phyloP scores from a whole-genome alignment of 495 filamentous ascomycete genomes.

The Filosporella fistucella region DNA sequence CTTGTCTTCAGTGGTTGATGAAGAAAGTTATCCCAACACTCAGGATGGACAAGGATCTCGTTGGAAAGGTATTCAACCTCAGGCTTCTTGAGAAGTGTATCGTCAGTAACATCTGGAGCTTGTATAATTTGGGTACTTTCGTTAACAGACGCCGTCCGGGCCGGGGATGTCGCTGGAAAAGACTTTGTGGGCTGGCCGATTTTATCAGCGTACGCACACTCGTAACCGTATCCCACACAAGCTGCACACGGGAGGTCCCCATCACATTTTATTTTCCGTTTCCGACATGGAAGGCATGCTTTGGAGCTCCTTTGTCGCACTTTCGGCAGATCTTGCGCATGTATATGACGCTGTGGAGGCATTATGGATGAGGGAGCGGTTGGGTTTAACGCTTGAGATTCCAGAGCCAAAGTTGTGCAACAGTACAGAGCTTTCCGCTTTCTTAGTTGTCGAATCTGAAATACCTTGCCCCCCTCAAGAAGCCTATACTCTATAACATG shows the following conservation, averaged over 20 bases:
- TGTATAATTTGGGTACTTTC: neutral
- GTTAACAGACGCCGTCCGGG: neutral
- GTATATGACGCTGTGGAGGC: too few species aligned
- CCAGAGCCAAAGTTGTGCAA: too few species aligned
- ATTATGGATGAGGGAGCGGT: too few species aligned
- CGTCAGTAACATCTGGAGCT: neutral
- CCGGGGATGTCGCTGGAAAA: neutral
- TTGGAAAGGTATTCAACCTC: neutral
- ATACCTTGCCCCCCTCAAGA: too few species aligned
- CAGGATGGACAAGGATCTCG: neutral
- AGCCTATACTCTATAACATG: too few species aligned
- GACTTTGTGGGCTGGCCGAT: neutral
- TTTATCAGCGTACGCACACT: constrained; percentile 10
- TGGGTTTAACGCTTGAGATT: too few species aligned
- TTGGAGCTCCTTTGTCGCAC: too few species aligned
- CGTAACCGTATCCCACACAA: constrained; percentile 12
- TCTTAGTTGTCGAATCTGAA: too few species aligned
- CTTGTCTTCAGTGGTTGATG: constrained; percentile 16
- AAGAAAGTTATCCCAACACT: neutral
- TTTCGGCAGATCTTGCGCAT: too few species aligned
- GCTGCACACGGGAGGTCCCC: constrained; percentile 9
- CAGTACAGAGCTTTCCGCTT: too few species aligned
- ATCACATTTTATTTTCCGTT: constrained; percentile 37
- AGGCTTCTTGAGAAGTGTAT: neutral
- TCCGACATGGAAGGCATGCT: constrained; percentile 16